Evolutionary conservation across 345 rosid genomes (phyloP).

Genomic region (Cardamine resedifolia): DNA sequence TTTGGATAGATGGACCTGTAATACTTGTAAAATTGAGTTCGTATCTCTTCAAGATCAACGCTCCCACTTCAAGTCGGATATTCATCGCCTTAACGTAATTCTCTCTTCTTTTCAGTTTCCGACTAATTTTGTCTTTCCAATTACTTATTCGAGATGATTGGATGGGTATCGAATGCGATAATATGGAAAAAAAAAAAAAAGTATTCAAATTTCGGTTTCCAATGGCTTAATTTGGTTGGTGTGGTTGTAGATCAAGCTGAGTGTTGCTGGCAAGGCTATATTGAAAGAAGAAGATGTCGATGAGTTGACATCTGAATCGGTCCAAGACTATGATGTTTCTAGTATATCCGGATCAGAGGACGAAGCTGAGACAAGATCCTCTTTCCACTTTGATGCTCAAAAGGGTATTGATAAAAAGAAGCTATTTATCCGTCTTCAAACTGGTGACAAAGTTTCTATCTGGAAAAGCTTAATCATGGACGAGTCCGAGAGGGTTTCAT

Average conservation of each 20-base stretch:
- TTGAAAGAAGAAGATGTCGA: constrained; percentile 87
- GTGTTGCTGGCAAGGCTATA: constrained; percentile 70
- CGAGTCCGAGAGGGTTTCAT: constrained; percentile 58
- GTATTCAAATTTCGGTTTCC: not conserved
- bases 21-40: constrained; percentile 80
- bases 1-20: constrained; percentile 81
- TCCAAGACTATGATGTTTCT: constrained; percentile 77
- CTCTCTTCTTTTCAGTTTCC: too few species aligned
- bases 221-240: not conserved
- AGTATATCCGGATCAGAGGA: constrained; percentile 98
- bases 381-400: constrained; percentile 27
- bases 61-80: constrained; percentile 82
- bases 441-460: constrained; percentile 68
- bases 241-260: constrained; percentile 66
- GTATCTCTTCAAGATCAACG: constrained; percentile 86
- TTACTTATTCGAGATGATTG: not conserved
- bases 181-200: not conserved
- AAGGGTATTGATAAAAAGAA: constrained; percentile 57
- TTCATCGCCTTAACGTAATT: constrained; percentile 85
- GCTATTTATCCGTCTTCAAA: constrained; percentile 58
- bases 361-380: constrained; percentile 54
- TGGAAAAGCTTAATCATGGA: constrained; percentile 73
- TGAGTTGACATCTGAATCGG: constrained; percentile 67
- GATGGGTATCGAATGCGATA: not conserved
- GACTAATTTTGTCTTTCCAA: too few species aligned